Evolutionary conservation across 2,329 filamentous ascomycete species (phyloP), one percentile per base, ranked within the genome.

Genomic region (Monascus ruber): DNA sequence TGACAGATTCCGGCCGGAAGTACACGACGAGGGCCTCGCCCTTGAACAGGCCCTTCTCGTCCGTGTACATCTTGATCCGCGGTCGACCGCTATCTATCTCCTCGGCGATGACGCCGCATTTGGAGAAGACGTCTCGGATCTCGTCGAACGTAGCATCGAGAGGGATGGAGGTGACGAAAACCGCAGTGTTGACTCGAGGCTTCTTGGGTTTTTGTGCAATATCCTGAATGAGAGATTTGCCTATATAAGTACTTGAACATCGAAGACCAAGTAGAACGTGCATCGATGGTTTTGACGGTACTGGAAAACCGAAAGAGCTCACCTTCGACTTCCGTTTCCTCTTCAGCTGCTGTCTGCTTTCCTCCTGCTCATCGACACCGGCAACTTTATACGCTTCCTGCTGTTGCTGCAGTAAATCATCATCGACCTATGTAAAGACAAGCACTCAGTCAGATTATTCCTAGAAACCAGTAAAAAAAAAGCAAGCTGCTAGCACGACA

Each of bases 1-100:
- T 70, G 42, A 98, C 89, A n/a, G 85, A 93, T 56, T 94, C 87
- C 0, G 87, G 83, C 51, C 91, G 85, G 73, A 94, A 95, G 66
- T 93, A 98, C 29, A 96, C 85, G 39, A 98, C 71, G 27, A 98
- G 72, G 2, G 85, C 88, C 57, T 96, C 88, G 44, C 91, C 91
- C 58, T 95, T 96, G 72, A 94, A 94, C 10, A 78, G 76, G 17
- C 87, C 91, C 1, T 80, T 65, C 1, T 83, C 77, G 57, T 95
- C 81, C 17, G 72, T 77, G 65, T 98, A 98, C 62, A 98, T 77
- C 66, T 94, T 96, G 64, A 98, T 89, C 31, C 91, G 81, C 34
- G 86, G 85, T 34, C 79, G 76, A 41, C 85, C 84, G 53, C 80
- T 87, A 55, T 95, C 88, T 47, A 94, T 88, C 63, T 94, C 85